These are phyloP conservation scores for Aspergillus diversus DNA, from an alignment of 495 filamentous ascomycete genomes.

Conservation along the genomic window DNA sequence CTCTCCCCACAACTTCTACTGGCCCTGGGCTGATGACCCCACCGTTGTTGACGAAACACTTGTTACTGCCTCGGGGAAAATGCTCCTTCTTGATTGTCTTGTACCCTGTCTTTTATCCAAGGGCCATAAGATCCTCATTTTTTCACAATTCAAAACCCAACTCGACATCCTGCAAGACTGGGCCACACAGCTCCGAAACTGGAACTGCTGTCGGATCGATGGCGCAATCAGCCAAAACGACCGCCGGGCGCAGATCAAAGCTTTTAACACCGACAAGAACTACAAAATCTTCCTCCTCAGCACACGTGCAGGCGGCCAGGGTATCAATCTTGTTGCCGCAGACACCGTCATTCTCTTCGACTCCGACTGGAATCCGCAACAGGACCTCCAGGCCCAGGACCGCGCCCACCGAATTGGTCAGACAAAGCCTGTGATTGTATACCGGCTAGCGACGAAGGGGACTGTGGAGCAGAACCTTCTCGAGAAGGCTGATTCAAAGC, in stretches of 20 bases:
- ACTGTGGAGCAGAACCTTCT: conserved; percentile 91
- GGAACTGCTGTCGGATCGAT: conserved; percentile 89
- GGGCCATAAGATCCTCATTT: conserved; percentile 91
- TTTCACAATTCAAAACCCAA: conserved; percentile 94
- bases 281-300: conserved; percentile 84
- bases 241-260: conserved; percentile 78
- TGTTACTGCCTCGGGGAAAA: conserved; percentile 87
- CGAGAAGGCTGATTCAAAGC: conserved; percentile 87
- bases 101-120: conserved; percentile 73
- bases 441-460: conserved; percentile 88
- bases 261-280: conserved; percentile 75
- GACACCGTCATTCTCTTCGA: conserved; percentile 78
- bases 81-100: conserved; percentile 88
- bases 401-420: conserved; percentile 95
- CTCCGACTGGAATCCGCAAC: conserved; percentile 96
- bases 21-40: conserved; percentile 70
- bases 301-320: conserved; percentile 90
- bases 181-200: conserved; percentile 68
- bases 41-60: conserved; percentile 70
- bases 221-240: conserved; percentile 81
- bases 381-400: conserved; percentile 95
- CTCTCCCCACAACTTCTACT: conserved; percentile 94
- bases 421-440: conserved; percentile 89
- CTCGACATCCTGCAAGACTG: conserved; percentile 91
- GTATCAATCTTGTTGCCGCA: conserved; percentile 81